Evolutionary conservation across 805 yeast genomes (phyloP).

Genomic region (Candida tibetensis): DNA sequence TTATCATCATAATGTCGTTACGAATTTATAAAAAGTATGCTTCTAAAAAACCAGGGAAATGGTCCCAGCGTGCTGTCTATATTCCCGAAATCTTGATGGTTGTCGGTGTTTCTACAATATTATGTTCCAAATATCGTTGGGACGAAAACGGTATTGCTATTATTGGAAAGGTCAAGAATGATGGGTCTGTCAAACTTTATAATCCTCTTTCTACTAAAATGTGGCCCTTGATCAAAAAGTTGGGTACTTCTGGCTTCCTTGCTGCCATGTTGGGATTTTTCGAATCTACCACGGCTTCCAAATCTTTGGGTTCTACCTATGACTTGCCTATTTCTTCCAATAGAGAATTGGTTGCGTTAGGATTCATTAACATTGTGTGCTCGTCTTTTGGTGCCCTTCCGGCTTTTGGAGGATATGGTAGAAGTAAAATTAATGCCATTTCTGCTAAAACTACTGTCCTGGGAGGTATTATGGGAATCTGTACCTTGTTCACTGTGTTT

Average conservation of each 20-base stretch:
- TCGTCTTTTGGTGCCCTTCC: constrained; percentile 75
- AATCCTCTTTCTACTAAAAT: constrained; percentile 56
- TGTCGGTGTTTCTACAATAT: constrained; percentile 57
- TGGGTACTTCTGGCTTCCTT: constrained; percentile 67
- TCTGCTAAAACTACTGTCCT: constrained; percentile 81
- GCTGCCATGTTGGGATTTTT: constrained; percentile 87
- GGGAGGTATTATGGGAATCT: constrained; percentile 78
- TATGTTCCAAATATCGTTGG: constrained; percentile 50
- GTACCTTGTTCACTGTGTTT: constrained; percentile 63
- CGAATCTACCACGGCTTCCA: constrained; percentile 90
- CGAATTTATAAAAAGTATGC: constrained; percentile 39
- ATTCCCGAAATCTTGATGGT: constrained; percentile 83
- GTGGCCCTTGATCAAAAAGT: constrained; percentile 50
- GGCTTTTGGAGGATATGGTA: constrained; percentile 93
- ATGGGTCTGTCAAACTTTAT: constrained; percentile 40
- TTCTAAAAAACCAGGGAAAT: constrained; percentile 11
- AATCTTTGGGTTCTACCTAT: constrained; percentile 73
- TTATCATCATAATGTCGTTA: constrained; percentile 45
- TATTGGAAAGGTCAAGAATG: constrained; percentile 62
- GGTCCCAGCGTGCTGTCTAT: constrained; percentile 46
- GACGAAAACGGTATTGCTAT: constrained; percentile 56
- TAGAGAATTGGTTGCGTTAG: constrained; percentile 88
- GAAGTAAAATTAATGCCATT: constrained; percentile 83
- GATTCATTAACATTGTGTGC: constrained; percentile 65
- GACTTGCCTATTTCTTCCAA: constrained; percentile 77